Base-by-base conservation (phyloP, 2,329 filamentous ascomycete genomes). In the Diplocarpon mali region DNA sequence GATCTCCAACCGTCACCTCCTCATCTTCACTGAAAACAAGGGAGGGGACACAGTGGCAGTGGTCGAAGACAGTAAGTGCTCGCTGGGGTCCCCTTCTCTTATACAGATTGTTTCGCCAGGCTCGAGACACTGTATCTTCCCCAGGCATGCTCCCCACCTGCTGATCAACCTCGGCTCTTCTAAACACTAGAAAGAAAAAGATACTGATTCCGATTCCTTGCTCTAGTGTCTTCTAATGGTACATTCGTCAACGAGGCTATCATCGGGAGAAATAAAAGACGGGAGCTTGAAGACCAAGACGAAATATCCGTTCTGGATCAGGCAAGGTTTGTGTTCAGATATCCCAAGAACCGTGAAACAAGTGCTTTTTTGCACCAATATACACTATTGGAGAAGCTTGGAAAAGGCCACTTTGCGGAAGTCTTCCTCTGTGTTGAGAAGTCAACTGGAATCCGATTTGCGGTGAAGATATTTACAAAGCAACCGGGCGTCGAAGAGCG, bases 401-500 rank as follows among this genome's bases (percentile, higher is more conserved):
- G 90, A 56, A 94, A 95, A 64, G 90, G 90, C 3, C 89, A 95
- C 60, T 96, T 95, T 62, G 92, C 89, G 30, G 87, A 90, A 15
- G 90, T 96, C 16, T 94, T 92, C 60, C 70, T 94, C 2, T 95
- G 89, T 57, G 76, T 92, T 1, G 89, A 98, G 63, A 90, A 89
- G 60, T 73, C 76, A 14, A 84, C 80, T 0, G 93, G 92, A 7
- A 75, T 80, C 55, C 78, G 83, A 44, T 96, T 80, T 62, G 92
- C 92, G 3, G 92, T 95, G 59, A 98, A 98, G 69, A 81, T 92
- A 47, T 96, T 98, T 60, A 88, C 87, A 57, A 92, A 87, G 66
- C 80, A 84, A 5, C 73, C 80, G 2, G 85, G 84, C n/a, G 74
- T 81, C 47, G 87, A 89, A 34, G 88, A 95, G 53, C 78, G 77